Conservation (phyloP, 495 filamentous ascomycete genomes). For the Neurospora sp. region DNA sequence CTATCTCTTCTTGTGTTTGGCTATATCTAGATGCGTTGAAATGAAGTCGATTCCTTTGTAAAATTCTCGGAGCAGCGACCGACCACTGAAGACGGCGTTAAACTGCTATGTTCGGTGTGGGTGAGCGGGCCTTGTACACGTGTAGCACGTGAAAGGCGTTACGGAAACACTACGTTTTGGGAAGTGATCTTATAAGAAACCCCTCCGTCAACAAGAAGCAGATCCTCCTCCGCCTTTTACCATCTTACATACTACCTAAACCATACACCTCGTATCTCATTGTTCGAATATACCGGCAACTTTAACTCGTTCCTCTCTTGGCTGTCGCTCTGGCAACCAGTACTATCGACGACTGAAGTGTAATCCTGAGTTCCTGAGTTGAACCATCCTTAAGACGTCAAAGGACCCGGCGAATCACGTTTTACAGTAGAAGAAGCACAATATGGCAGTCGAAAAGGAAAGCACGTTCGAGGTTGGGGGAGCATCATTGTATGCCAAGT, state of each 20-base stretch:
- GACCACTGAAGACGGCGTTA: not conserved
- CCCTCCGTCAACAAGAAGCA: not conserved
- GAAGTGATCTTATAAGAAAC: not conserved
- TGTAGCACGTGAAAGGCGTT: not conserved
- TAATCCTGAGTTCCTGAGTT: not conserved
- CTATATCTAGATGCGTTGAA: not conserved
- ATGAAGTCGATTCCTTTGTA: not conserved
- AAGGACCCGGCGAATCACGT: not conserved
- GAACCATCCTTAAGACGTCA: not conserved
- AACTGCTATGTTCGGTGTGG: not conserved
- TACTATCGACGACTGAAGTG: not conserved
- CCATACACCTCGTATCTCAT: not conserved
- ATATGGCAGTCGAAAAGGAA: slow-evolving; percentile 39
- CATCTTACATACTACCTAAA: not conserved
- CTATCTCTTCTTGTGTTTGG: not conserved
- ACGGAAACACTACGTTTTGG: not conserved
- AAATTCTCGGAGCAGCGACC: not conserved
- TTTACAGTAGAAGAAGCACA: slow-evolving; percentile 2
- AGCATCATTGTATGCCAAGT: slow-evolving; percentile 65
- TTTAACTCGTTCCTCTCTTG: not conserved
- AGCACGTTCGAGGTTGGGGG: slow-evolving; percentile 48
- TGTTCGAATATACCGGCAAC: not conserved
- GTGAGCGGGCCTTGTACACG: not conserved
- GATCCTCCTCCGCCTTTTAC: not conserved
- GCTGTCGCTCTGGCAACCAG: not conserved